Base-by-base conservation (phyloP, 1,139 yeast species). In the Lodderomyces jiufengensis region DNA sequence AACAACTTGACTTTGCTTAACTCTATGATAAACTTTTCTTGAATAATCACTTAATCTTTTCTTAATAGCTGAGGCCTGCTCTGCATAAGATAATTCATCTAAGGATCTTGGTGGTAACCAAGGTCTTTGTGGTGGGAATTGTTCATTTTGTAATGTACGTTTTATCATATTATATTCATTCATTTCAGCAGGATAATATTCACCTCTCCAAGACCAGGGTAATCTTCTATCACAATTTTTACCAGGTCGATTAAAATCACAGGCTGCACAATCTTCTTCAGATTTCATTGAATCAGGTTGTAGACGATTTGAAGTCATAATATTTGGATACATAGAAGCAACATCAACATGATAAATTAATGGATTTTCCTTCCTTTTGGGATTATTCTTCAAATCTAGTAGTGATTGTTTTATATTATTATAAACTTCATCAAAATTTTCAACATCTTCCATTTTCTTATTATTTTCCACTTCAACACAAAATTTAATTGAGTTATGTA, bases 171-270 rank as follows among this genome's bases (percentile, higher is more conserved):
- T 77, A 55, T 92, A 92, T 52, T 94, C 98, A 50, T 84, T 88
- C 76, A 80, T 80, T 55, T 86, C 83, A 0, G 97, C 88, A 0
- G 98, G 98, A 47, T 71, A 84, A 50, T 73, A 94, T 51, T 94
- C 98, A 38, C 97, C 99, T 66, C 98, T 80, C 98, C 99, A 94
- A 3, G 96, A 74, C 99, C 99, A 94, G 0, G 92, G 87, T 40
- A 94, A 64, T 42, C 94, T 67, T 54, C 98, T 70, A 50, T 92
- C 98, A 67, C 99, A 94, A 10, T 71, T 75, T 52, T 92, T 92
- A 3, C 95, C 97, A 0, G 97, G 97, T 38, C 95, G 71, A 55
- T 94, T 94, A 61, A 88, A 94, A 52, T 94, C 98, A 67, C 99
- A 94, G 27, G 95, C 79, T 1, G 98, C 98, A 64, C 98, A 94